Conservation (phyloP, 768 basidiomycete genomes). For the Mycena galericulata region DNA sequence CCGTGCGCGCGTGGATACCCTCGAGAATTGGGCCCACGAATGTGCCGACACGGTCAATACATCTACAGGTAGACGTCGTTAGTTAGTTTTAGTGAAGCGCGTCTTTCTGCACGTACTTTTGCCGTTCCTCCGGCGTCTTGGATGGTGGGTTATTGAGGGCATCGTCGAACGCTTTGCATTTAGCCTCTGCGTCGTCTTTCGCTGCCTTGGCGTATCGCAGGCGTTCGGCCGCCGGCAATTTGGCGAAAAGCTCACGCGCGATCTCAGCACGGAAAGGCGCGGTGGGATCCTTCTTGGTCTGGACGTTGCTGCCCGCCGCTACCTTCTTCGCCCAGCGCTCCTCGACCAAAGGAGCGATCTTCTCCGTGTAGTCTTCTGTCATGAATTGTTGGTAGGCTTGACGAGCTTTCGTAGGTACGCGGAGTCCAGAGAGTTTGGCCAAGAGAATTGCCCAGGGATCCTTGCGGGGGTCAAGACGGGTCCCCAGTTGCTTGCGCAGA, state of each 20-base stretch:
- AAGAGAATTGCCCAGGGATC: background rate
- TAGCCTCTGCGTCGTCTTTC: background rate
- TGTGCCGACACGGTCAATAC: background rate
- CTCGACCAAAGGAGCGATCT: background rate
- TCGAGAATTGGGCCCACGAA: conserved; percentile 4
- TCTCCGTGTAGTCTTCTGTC: background rate
- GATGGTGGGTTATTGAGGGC: background rate
- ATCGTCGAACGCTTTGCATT: background rate
- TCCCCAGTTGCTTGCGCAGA: background rate
- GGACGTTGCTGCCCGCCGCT: background rate
- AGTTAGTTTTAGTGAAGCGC: no score
- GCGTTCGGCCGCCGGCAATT: background rate
- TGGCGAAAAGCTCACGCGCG: background rate
- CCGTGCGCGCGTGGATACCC: background rate
- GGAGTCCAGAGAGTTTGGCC: background rate
- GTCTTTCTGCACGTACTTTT: conserved; percentile 8
- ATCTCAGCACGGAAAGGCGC: background rate
- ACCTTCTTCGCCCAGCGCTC: background rate
- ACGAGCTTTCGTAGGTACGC: background rate
- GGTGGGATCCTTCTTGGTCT: background rate
- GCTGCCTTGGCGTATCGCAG: background rate
- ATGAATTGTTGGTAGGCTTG: conserved; percentile 22
- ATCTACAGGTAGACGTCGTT: background rate
- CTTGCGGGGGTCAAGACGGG: background rate
- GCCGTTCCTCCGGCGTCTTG: background rate